Percentiles rank a stretch among this genome's conserved stretches.
Conservation (phyloP, 176 grass and related monocot species). For the Luzula sylvatica region DNA sequence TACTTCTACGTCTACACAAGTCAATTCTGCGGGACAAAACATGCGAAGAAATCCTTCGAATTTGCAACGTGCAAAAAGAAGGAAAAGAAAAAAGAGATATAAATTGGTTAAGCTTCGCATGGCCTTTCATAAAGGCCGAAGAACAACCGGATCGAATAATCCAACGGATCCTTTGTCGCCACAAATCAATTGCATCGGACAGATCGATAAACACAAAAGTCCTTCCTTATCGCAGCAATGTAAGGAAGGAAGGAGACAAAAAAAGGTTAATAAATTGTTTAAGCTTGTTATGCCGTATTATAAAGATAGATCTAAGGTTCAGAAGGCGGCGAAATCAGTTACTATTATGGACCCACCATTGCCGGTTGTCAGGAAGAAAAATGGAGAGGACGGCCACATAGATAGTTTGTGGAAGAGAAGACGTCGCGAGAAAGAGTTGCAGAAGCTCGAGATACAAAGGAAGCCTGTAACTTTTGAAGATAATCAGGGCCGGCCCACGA, state of each 20-base stretch:
- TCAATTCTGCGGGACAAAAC: too few relatives aligned
- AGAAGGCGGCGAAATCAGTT: not conserved
- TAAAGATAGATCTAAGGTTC: not conserved
- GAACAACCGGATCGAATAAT: not conserved
- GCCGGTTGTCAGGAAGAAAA: slow-evolving; percentile 3
- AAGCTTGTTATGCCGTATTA: not conserved
- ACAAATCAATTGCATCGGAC: slow-evolving; percentile 14
- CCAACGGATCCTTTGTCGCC: slow-evolving; percentile 14
- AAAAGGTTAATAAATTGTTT: not conserved
- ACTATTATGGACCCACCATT: slow-evolving; percentile 18
- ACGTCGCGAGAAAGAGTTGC: not conserved
- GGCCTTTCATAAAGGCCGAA: not conserved
- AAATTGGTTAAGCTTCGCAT: too few relatives aligned
- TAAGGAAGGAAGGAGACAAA: not conserved
- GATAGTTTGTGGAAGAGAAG: slow-evolving; percentile 25
- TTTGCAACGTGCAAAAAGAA: too few relatives aligned
- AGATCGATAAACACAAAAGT: slow-evolving; percentile 7
- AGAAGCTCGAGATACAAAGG: not conserved
- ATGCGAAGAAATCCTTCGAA: too few relatives aligned
- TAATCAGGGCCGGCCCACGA: too few relatives aligned
- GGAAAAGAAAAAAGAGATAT: too few relatives aligned
- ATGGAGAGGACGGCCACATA: not conserved
- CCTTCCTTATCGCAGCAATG: not conserved
- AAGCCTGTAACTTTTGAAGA: too few relatives aligned
- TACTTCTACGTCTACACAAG: too few relatives aligned